Conservation (phyloP, 2,329 filamentous ascomycete species). For the Gaeumannomyces tritici region DNA sequence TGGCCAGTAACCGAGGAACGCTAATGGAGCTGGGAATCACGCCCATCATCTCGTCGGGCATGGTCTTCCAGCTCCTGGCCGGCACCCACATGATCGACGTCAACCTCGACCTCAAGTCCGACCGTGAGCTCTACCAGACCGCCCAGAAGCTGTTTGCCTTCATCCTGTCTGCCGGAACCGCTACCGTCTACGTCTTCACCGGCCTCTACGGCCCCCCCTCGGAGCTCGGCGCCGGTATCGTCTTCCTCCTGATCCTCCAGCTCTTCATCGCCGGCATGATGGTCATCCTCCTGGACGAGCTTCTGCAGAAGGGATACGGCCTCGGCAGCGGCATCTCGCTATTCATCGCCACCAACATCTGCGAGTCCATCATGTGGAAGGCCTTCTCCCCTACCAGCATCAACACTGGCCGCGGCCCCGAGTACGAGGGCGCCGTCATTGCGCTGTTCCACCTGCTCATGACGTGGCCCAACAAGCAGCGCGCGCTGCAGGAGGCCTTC, state of each 20-base stretch:
- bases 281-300: conserved; percentile 97
- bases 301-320: conserved; percentile 98
- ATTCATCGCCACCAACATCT: conserved; percentile 99
- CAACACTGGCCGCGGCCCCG: conserved; percentile 97
- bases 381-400: conserved; percentile 98
- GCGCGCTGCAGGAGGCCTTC: conserved; percentile 95
- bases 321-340: conserved; percentile 97
- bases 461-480: conserved; percentile 99
- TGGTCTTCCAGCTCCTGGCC: conserved; percentile 99
- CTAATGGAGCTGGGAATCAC: conserved; percentile 96
- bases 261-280: conserved; percentile 96
- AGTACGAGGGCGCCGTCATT: conserved; percentile 98
- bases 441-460: conserved; percentile 95
- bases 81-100: conserved; percentile 99
- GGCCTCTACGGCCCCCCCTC: conserved; percentile 95
- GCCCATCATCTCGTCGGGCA: conserved; percentile 98
- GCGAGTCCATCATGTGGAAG: conserved; percentile 99
- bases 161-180: conserved; percentile 93
- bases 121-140: conserved; percentile 99
- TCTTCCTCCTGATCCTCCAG: conserved; percentile 96
- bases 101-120: conserved; percentile 99
- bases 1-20: conserved; percentile 96
- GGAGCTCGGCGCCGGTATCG: conserved; percentile 94
- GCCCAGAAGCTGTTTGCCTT: conserved; percentile 98
- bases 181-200: conserved; percentile 96